A percentile compares a stretch with the other conserved stretches of the same genome.
phyloP scores from a whole-genome alignment of 257 asterid genomes.

The Ajuga chamaepitys region DNA sequence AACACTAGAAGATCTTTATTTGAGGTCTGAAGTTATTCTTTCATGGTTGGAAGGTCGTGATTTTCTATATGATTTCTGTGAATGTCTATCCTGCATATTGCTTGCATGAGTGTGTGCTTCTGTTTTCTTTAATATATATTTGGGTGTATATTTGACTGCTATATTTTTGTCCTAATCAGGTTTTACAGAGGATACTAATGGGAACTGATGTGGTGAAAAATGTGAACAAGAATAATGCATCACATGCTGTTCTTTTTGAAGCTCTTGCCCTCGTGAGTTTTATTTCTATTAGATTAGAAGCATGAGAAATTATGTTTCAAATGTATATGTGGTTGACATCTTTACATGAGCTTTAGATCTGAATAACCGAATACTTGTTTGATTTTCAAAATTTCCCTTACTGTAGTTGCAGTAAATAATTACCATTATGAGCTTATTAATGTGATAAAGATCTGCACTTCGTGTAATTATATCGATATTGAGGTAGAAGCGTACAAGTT shows the following conservation, averaged over 20 bases:
- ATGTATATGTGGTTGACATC: neutral
- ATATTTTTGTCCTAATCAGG: slow-evolving; percentile 34
- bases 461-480: neutral
- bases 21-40: slow-evolving; percentile 45
- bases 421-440: neutral
- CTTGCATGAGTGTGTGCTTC: neutral
- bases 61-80: neutral
- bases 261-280: slow-evolving; percentile 92
- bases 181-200: slow-evolving; percentile 92
- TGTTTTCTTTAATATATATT: neutral
- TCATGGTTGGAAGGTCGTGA: neutral
- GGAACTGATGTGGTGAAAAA: slow-evolving; percentile 99
- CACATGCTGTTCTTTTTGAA: slow-evolving; percentile 99
- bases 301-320: neutral
- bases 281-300: slow-evolving; percentile 6
- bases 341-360: neutral
- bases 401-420: neutral
- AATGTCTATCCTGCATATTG: neutral
- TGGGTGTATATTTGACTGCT: neutral
- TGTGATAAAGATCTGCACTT: neutral
- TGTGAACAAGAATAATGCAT: slow-evolving; percentile 99
- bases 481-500: neutral
- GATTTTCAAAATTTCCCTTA: neutral
- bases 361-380: neutral
- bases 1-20: slow-evolving; percentile 72